Base-by-base conservation (phyloP, 192 early-diverging fungal species). In the Umbelopsis sp. region DNA sequence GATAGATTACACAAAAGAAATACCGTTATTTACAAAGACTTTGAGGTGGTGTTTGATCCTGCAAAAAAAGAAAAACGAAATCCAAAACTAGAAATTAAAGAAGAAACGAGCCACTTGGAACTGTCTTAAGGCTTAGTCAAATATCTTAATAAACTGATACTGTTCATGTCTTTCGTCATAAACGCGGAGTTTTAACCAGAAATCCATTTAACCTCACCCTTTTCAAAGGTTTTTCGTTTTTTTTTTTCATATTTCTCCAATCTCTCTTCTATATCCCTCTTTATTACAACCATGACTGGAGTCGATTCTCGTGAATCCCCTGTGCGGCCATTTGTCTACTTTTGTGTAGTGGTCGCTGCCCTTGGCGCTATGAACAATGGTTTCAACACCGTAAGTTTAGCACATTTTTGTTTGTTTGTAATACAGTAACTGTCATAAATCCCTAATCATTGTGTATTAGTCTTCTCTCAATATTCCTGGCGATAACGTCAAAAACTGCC, bases 381-480 rank as follows among this genome's bases (percentile, higher is more conserved):
- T 67, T 71, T 76, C 47, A 76, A 76, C 46, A 76, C 74, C 6
- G 65, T 66, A 30, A 66, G 46, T 66, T 30, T 37, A 12, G 0
- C 33, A 46, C 23, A 65, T 37, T 25, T 25, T 45, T 66, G 8
- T 1, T 7, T 10, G n/a, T 22, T 30, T 30, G 9, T 20, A 2
- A 25, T 46, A 61, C 27, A 12, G 3, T 16, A 13, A 8, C 6
- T 11, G 25, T 61, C 3, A 16, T 16, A 35, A 61, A 35, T 30
- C 0, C 13, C 3, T 61, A 35, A 49, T 6, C 15, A 20, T 20
- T 49, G 20, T 49, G 4, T 21, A 3, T 15, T 61, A 61, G 55
- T 49, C 51, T 49, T 58, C 74, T 30, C 53, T 76, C 20, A 88
- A 88, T 67, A 88, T 88, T 66, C 87, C 87, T 0, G 87, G 81